Evolutionary conservation across 2,329 filamentous ascomycete species (phyloP), one percentile per base, ranked within the genome.

Genomic region (Alternaria ventricosa): DNA sequence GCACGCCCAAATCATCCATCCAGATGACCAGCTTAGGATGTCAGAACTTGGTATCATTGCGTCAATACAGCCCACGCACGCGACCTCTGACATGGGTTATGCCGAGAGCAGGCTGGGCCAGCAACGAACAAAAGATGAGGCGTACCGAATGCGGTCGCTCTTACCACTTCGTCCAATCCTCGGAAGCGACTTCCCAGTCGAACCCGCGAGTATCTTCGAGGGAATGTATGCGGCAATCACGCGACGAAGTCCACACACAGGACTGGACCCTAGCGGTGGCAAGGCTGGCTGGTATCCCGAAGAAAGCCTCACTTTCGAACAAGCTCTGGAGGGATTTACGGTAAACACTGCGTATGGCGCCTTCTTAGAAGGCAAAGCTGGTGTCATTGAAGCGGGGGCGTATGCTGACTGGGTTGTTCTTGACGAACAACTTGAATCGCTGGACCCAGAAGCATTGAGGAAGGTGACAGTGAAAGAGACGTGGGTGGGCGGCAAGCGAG

Each of bases 371-470:
- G 85, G 83, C 0, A 84, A 82, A 67, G 86, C 87, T 2, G 90
- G 89, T 0, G 81, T 86, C 1, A 89, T 92, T 28, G 78, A 82
- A 57, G 76, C 82, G n/a, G 89, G 88, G 0, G 87, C 86, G 1
- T 87, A 87, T 74, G 90, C 89, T 0, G 90, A 92, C 75, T 92
- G 89, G 89, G 82, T 92, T 5, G 89, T 92, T n/a, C 77, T 92
- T 12, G 89, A 91, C 66, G 75, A 81, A 64, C 84, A 87, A 47
- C 71, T 91, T 0, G 85, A 86, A 57, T 80, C 71, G 0, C 75
- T 86, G 30, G 80, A 83, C 11, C 63, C 86, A 3, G 87, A 89
- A 61, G 61, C 67, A 22, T 69, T 92, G 57, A 84, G 87, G 23
- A 79, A 79, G 5, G 71, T 90, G 8, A 82, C 78, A 53, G 89